A percentile compares a stretch with the other conserved stretches of the same genome.
These are phyloP conservation scores for Teratosphaeria gauchensis DNA, from an alignment of 2,329 filamentous ascomycete genomes.

Conservation along the genomic window DNA sequence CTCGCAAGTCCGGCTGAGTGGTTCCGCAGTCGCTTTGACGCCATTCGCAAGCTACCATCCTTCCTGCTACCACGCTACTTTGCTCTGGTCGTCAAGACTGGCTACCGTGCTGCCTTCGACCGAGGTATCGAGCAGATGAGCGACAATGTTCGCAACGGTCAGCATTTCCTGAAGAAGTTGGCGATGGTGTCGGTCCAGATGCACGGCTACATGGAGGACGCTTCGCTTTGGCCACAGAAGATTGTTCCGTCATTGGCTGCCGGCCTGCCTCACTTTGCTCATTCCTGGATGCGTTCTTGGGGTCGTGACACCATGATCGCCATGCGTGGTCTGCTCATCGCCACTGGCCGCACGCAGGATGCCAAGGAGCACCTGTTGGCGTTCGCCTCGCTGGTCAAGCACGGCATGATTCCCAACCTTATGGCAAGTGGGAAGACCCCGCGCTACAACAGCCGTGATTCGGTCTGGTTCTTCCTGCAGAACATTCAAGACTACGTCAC, in stretches of 20 bases:
- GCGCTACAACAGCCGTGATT: constrained; percentile 91
- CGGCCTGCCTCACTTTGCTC: constrained; percentile 85
- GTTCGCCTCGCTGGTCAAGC: constrained; percentile 92
- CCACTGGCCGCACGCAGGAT: constrained; percentile 77
- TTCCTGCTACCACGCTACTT: constrained; percentile 93
- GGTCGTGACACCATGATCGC: constrained; percentile 96
- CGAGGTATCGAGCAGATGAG: constrained; percentile 71
- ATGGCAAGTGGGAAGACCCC: constrained; percentile 76
- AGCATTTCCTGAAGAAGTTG: constrained; percentile 80
- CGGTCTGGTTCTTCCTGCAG: constrained; percentile 96
- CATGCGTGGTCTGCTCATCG: constrained; percentile 80
- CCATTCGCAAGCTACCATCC: constrained; percentile 72
- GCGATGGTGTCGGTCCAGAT: constrained; percentile 88
- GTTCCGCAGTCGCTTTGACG: constrained; percentile 77
- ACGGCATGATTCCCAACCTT: constrained; percentile 96
- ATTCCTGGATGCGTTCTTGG: constrained; percentile 94
- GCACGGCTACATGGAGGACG: constrained; percentile 80
- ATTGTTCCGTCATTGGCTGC: constrained; percentile 80
- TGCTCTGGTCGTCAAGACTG: constrained; percentile 75
- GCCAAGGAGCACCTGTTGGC: constrained; percentile 90
- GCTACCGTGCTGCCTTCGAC: constrained; percentile 75
- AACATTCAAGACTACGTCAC: constrained; percentile 87
- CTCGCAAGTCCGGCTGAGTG: constrained; percentile 62
- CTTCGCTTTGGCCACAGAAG: constrained; percentile 79
- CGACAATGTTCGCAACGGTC: constrained; percentile 65